Evolutionary conservation across 345 rosid species (phyloP), one percentile per base, ranked within the genome.

Genomic region (Gossypium anomalum): DNA sequence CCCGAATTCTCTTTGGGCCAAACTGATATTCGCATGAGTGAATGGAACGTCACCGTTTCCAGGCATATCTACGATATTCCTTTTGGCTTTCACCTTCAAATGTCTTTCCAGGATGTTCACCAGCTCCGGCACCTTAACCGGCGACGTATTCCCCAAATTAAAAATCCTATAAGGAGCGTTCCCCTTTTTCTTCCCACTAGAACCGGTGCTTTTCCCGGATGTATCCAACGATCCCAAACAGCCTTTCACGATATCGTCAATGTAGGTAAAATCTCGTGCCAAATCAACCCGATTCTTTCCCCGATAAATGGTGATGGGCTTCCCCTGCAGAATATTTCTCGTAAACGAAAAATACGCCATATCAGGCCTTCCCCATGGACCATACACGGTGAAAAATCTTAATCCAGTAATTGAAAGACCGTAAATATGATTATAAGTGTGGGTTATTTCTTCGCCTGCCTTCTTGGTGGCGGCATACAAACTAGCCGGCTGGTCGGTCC

Each of bases 41-140:
- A 84, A 91, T 38, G 94, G 94, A 15, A 92, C 97, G 93, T 92
- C 97, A 74, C 97, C 97, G 87, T 92, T 92, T 77, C 97, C 90
- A 0, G 97, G 95, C 93, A 92, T 90, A 23, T 88, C 90, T 29
- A 90, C 79, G 4, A 75, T 68, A 27, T 84, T 85, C 79, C 82
- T 86, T 81, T 84, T 87, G 0, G 97, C 97, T 34, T 89, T 92
- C 75, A 79, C 78, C 79, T 87, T 87, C 70, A 92, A 78, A 71
- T 87, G 89, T 83, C 78, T 82, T 85, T 90, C 97, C 83, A 92
- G 73, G 11, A 92, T 90, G 11, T 79, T 83, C 51, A 92, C 94
- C 70, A 92, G 68, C 45, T 77, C 82, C 56, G 93, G 92, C 14
- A 92, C 97, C n/a, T 93, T 85, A 0, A 92, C 93, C 75, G 97